Evolutionary conservation across 768 basidiomycete species (phyloP).

Genomic region (Suillus decipiens): DNA sequence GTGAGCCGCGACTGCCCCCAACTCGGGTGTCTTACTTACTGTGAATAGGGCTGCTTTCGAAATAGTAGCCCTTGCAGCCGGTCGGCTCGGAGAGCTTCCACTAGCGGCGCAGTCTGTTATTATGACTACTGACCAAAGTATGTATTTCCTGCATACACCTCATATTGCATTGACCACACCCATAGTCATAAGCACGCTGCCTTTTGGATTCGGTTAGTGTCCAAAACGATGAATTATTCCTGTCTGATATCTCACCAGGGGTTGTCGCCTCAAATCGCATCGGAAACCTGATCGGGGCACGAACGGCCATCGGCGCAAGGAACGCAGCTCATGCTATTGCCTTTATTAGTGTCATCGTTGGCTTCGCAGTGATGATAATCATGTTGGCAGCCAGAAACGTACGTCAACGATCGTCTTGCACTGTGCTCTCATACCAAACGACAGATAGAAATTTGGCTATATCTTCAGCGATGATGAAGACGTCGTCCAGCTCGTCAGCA

Average conservation of each 20-base stretch:
- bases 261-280: constrained; percentile 74
- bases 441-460: constrained; percentile 55
- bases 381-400: constrained; percentile 62
- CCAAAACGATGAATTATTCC: not conserved
- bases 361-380: constrained; percentile 56
- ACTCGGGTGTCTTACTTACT: not conserved
- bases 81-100: constrained; percentile 62
- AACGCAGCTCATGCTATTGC: constrained; percentile 64
- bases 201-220: constrained; percentile 63
- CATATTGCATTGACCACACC: constrained; percentile 5
- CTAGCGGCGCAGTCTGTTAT: constrained; percentile 78
- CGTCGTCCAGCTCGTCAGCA: constrained; percentile 50
- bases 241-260: constrained; percentile 32
- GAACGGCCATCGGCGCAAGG: constrained; percentile 52
- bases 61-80: constrained; percentile 78
- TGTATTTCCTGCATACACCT: constrained; percentile 8
- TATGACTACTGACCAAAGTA: constrained; percentile 81
- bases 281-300: constrained; percentile 70
- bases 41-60: constrained; percentile 73
- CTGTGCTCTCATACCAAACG: constrained; percentile 1
- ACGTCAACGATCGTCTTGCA: constrained; percentile 19
- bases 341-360: constrained; percentile 60
- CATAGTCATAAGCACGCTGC: constrained; percentile 69
- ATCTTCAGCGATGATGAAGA: constrained; percentile 65
- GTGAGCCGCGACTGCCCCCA: constrained; percentile 36